Percentiles rank a stretch among this genome's conserved stretches.
Conservation (phyloP, 2,329 filamentous ascomycete species). For the Microdochium bolleyi region DNA sequence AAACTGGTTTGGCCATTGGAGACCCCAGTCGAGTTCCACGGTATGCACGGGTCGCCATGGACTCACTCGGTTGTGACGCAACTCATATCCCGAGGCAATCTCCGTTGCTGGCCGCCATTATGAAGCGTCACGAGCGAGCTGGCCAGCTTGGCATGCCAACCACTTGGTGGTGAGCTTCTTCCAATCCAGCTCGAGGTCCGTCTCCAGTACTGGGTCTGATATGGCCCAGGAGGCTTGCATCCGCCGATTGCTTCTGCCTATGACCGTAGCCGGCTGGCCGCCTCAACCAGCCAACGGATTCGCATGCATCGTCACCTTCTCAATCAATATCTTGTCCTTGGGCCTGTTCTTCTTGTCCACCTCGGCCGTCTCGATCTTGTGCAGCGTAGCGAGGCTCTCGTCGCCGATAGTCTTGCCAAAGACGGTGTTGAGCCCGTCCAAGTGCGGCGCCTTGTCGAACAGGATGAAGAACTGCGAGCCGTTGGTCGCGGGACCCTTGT, state of each 20-base stretch:
- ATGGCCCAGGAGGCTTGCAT: not conserved
- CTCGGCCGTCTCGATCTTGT: slow-evolving; percentile 61
- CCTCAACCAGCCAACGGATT: slow-evolving; percentile 63
- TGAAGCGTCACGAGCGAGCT: not conserved
- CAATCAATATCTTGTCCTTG: slow-evolving; percentile 57
- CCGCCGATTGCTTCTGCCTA: not conserved
- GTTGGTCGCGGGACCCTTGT: slow-evolving; percentile 67
- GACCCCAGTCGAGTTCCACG: not conserved
- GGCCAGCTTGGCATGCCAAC: not conserved
- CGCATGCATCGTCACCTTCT: slow-evolving; percentile 66
- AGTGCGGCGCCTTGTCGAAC: slow-evolving; percentile 68
- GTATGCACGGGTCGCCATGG: not conserved
- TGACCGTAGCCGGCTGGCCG: not conserved
- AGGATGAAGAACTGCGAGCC: slow-evolving; percentile 77
- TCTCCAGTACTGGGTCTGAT: too few species aligned
- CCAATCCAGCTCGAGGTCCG: too few species aligned
- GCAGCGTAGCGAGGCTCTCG: slow-evolving; percentile 55
- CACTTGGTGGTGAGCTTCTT: not conserved
- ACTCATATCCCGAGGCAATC: too few species aligned
- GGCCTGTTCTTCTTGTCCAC: slow-evolving; percentile 75
- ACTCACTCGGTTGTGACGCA: too few species aligned
- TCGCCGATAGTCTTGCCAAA: slow-evolving; percentile 69
- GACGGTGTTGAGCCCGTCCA: slow-evolving; percentile 78
- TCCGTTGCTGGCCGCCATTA: too few species aligned
- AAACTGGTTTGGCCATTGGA: too few species aligned